phyloP scores from a whole-genome alignment of 805 yeast species.

The Teunomyces gatunensis region DNA sequence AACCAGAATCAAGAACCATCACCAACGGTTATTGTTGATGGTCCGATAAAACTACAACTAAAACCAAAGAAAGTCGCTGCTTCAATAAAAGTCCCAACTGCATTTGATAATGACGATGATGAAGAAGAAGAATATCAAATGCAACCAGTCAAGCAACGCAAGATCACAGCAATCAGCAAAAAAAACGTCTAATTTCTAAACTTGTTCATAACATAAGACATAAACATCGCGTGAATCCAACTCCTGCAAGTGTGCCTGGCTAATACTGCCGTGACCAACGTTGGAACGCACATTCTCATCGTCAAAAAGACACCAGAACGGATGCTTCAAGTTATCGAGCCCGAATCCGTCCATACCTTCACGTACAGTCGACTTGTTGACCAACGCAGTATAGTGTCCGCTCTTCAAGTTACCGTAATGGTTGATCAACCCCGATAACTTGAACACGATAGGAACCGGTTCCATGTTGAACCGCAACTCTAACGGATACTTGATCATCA shows the following conservation, averaged over 20 bases:
- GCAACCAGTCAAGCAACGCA: not conserved
- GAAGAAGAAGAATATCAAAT: slow-evolving; percentile 8
- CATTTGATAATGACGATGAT: slow-evolving; percentile 8
- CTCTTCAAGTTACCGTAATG: slow-evolving; percentile 68
- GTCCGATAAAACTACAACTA: slow-evolving; percentile 20
- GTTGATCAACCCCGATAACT: slow-evolving; percentile 61
- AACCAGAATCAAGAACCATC: slow-evolving; percentile 6
- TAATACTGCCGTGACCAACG: slow-evolving; percentile 46
- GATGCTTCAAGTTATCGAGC: slow-evolving; percentile 30
- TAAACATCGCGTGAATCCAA: slow-evolving; percentile 60
- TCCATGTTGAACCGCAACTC: slow-evolving; percentile 46
- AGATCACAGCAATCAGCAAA: slow-evolving; percentile 9
- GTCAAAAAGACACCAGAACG: slow-evolving; percentile 72
- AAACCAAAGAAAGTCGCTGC: slow-evolving; percentile 1
- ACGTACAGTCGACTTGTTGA: slow-evolving; percentile 41
- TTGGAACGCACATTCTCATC: slow-evolving; percentile 57
- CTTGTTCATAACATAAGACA: slow-evolving; percentile 61
- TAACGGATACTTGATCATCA: slow-evolving; percentile 55
- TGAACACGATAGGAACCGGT: slow-evolving; percentile 42
- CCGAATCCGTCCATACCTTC: slow-evolving; percentile 1
- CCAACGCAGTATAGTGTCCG: slow-evolving; percentile 75
- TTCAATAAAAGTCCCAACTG: not conserved
- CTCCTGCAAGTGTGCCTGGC: slow-evolving; percentile 25
- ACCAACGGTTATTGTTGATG: slow-evolving; percentile 7
- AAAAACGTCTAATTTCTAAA: slow-evolving; percentile 6